These are phyloP conservation scores for Aspergillus sp. DNA, from an alignment of 2,329 filamentous ascomycete genomes.

Conservation along the genomic window DNA sequence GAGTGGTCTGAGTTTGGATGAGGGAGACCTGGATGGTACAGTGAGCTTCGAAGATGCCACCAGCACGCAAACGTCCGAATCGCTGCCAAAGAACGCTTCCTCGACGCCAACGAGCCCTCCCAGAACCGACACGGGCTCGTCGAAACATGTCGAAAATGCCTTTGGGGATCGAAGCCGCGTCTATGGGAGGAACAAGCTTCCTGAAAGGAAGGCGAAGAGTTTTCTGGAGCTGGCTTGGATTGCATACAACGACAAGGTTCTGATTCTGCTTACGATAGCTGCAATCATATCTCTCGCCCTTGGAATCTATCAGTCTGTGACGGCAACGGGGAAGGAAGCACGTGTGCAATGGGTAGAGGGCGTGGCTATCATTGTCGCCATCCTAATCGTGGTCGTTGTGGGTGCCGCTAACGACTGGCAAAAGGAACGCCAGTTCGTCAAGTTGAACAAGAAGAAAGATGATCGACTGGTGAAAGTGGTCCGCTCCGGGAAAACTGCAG, in stretches of 20 bases:
- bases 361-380: conserved; percentile 75
- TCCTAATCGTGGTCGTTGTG: conserved; percentile 72
- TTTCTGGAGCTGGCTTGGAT: conserved; percentile 74
- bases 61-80: conserved; percentile 20
- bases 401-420: conserved; percentile 81
- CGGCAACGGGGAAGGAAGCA: conserved; percentile 53
- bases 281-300: conserved; percentile 73
- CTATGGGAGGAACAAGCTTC: conserved; percentile 68
- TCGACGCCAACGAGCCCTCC: conserved; percentile 16
- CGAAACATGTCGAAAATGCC: conserved; percentile 35
- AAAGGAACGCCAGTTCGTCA: conserved; percentile 78
- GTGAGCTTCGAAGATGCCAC: conserved; percentile 68
- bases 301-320: conserved; percentile 72
- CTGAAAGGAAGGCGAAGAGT: conserved; percentile 68
- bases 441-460: conserved; percentile 77
- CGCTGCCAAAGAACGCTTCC: conserved; percentile 33
- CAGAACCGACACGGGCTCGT: conserved; percentile 17
- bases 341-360: conserved; percentile 80
- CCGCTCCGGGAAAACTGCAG: conserved; percentile 70
- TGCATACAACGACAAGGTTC: conserved; percentile 78
- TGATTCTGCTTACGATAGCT: conserved; percentile 70
- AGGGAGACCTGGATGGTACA: conserved; percentile 62
- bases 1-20: conserved; percentile 70
- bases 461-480: conserved; percentile 72
- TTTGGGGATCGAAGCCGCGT: conserved; percentile 68